Evolutionary conservation across 73 alveolate genomes (phyloP).

Genomic region (Paramecium sexaurelia): DNA sequence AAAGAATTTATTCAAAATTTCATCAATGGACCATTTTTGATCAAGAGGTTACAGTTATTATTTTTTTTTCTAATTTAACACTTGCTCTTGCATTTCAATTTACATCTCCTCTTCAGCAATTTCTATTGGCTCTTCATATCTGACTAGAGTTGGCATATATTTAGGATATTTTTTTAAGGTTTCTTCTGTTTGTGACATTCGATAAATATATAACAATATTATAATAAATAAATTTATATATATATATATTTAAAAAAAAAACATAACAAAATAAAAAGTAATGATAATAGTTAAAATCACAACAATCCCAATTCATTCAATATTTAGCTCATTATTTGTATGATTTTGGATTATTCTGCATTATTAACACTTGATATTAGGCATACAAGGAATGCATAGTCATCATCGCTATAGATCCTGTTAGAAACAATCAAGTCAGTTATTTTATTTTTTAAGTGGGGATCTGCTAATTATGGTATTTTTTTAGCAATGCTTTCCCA

Average conservation of each 20-base stretch:
- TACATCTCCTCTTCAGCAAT: background rate
- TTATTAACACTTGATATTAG: conserved; percentile 25
- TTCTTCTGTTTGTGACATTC: background rate
- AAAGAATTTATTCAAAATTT: conserved; percentile 58
- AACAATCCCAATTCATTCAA: conserved; percentile 26
- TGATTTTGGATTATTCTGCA: conserved; percentile 32
- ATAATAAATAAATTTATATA: too few relatives aligned
- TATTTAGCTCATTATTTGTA: background rate
- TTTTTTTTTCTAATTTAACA: conserved; percentile 51
- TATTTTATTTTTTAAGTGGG: background rate
- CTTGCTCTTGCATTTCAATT: background rate
- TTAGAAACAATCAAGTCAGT: background rate
- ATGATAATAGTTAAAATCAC: background rate
- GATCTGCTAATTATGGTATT: background rate
- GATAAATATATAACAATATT: background rate
- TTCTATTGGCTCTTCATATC: conserved; percentile 41
- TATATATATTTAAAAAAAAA: background rate
- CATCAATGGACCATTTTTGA: conserved; percentile 65
- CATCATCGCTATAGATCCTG: conserved; percentile 48
- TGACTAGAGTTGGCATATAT: conserved; percentile 33
- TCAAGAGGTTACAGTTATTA: conserved; percentile 64
- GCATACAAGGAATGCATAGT: conserved; percentile 46
- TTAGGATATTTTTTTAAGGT: background rate
- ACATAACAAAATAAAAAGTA: background rate
- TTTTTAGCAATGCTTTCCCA: conserved; percentile 30